These are phyloP conservation scores for Melampsora americana DNA, from an alignment of 1,284 basidiomycete species.

Conservation along the genomic window DNA sequence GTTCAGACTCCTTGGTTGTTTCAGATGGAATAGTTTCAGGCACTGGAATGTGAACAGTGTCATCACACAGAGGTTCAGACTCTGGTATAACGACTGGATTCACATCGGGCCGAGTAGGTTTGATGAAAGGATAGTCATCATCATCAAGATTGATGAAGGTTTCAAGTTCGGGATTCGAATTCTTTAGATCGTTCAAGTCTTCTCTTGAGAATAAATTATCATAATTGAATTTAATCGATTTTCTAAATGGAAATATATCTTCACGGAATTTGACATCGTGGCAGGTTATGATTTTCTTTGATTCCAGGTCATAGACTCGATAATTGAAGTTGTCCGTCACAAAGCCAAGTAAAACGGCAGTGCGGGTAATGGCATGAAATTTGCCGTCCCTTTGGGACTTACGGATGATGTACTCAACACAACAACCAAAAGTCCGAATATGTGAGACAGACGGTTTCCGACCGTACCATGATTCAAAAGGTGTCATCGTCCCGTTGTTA, in stretches of 20 bases:
- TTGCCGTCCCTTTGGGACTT: not conserved
- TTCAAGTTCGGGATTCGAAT: too few species aligned
- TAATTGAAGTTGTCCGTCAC: not conserved
- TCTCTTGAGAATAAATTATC: not conserved
- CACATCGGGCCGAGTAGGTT: too few species aligned
- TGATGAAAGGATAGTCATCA: not conserved
- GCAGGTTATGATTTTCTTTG: not conserved
- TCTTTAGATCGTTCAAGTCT: too few species aligned
- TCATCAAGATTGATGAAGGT: not conserved
- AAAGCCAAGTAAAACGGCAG: not conserved
- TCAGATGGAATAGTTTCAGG: not conserved
- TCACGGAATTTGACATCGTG: too few species aligned
- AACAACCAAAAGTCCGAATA: not conserved
- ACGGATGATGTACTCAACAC: not conserved
- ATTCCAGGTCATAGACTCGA: not conserved
- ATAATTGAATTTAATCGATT: too few species aligned
- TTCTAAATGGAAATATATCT: too few species aligned
- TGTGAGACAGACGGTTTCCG: not conserved
- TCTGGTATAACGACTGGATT: too few species aligned
- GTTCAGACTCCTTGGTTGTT: not conserved
- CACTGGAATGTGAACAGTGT: too few species aligned
- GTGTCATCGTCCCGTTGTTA: not conserved
- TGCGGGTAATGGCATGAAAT: not conserved
- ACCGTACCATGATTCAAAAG: too few species aligned
- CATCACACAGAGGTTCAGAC: too few species aligned